Evolutionary conservation across 345 rosid genomes (phyloP).

Genomic region (Eucalyptus cladocalyx): DNA sequence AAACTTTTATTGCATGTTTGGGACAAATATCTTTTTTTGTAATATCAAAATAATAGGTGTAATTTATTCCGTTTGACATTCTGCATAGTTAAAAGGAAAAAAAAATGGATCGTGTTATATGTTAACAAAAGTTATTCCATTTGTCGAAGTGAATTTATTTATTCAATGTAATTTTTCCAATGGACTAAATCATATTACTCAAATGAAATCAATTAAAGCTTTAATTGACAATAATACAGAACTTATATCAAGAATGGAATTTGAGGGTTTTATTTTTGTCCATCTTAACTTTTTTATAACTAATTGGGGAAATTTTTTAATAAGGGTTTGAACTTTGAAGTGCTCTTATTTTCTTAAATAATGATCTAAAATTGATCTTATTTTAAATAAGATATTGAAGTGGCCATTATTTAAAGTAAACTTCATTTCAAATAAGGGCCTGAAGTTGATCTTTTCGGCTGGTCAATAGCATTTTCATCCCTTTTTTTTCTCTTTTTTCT

Average conservation of each 20-base stretch:
- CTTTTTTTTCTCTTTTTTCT: accelerated
- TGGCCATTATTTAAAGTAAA: too few relatives aligned
- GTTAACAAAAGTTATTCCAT: neutral
- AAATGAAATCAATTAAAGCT: neutral
- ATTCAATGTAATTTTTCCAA: neutral
- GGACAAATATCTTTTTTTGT: neutral
- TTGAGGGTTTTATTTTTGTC: neutral
- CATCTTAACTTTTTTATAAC: neutral
- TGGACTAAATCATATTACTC: neutral
- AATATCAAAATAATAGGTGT: neutral
- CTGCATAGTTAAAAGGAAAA: neutral
- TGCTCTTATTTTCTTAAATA: too few relatives aligned
- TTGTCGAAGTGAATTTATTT: neutral
- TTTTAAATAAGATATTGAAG: too few relatives aligned
- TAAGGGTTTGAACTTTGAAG: too few relatives aligned
- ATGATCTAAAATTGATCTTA: too few relatives aligned
- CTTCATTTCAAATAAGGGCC: too few relatives aligned
- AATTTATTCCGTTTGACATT: neutral
- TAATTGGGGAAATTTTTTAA: too few relatives aligned
- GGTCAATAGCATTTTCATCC: too few relatives aligned
- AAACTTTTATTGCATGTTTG: neutral
- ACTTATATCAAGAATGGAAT: neutral
- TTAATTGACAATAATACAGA: neutral
- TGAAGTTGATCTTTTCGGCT: accelerated
- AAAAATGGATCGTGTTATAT: neutral